Base-by-base conservation (phyloP, 768 basidiomycete species). In the Termitomyces heimii region DNA sequence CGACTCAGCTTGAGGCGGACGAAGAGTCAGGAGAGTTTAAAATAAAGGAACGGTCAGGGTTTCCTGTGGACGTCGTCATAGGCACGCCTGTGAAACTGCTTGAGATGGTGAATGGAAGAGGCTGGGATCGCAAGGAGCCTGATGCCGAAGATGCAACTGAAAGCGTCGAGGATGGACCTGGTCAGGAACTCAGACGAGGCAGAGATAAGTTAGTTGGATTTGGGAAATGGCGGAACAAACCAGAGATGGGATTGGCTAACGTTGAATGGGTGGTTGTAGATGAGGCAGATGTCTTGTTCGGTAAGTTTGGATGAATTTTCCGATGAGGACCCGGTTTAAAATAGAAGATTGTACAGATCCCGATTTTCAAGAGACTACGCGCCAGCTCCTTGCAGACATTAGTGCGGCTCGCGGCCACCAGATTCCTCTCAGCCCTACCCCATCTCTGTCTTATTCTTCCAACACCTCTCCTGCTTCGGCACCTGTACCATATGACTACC, bases 191-290 rank as follows among this genome's bases (percentile, higher is more conserved):
- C 32, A 68, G 73, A 58, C 68, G 72, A 47, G 73, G 75, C 12
- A 64, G 72, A 45, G 73, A 76, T 48, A 73, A 63, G 62, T 61
- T 67, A 65, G 68, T 53, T 26, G 70, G 80, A 60, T 59, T 75
- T 69, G 77, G 77, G 62, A 71, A 62, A 29, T 75, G 63, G 77
- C 76, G 59, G 64, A 71, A 58, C 22, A 73, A 78, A 46, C 78
- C 82, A 5, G 77, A 85, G 64, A 79, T 91, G 71, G 79, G 84
- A 2, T 70, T 93, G 24, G 78, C 77, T 52, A 79, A 83, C 49
- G 74, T 95, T 1, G 92, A 96, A 64, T 96, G 92, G 92, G 86
- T 96, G 6, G 77, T 95, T 3, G 75, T 96, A 1, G 94, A 97
- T 59, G 94, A 97, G 66, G 94, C 94, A 0, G 94, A 96, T 67